A percentile compares a stretch with the other conserved stretches of the same genome.
These are phyloP conservation scores for Trichomonas gallinae DNA, from an alignment of 208 protist species.

Conservation along the genomic window DNA sequence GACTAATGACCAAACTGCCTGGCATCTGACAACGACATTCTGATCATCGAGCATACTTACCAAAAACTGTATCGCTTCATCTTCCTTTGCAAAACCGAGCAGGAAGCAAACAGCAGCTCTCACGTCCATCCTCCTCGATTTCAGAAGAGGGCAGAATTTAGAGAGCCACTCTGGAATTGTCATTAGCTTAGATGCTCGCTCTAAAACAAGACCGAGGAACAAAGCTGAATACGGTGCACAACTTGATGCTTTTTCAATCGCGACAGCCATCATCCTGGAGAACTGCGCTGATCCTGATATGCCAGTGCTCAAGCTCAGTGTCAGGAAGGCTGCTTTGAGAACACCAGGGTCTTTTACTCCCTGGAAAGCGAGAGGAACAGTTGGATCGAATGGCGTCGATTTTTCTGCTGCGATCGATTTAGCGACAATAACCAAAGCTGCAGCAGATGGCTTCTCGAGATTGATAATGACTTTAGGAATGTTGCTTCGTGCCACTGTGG, in stretches of 20 bases:
- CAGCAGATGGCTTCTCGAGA: not conserved
- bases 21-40: not conserved
- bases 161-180: not conserved
- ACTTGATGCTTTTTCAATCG: not conserved
- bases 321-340: not conserved
- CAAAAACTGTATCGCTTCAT: not conserved
- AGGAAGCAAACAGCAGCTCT: not conserved
- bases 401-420: not conserved
- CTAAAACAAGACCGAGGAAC: not conserved
- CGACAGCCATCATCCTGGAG: not conserved
- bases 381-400: not conserved
- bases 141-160: not conserved
- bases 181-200: not conserved
- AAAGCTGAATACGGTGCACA: not conserved
- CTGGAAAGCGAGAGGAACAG: not conserved
- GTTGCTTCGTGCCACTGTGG: not conserved
- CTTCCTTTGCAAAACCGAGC: not conserved
- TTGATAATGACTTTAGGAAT: not conserved
- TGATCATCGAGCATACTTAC: not conserved
- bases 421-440: not conserved
- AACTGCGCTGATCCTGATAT: not conserved
- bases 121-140: not conserved
- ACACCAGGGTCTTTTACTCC: not conserved
- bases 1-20: not conserved
- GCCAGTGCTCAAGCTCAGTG: not conserved